phyloP scores from a whole-genome alignment of 2,329 filamentous ascomycete species.

The Lomentospora prolificans region DNA sequence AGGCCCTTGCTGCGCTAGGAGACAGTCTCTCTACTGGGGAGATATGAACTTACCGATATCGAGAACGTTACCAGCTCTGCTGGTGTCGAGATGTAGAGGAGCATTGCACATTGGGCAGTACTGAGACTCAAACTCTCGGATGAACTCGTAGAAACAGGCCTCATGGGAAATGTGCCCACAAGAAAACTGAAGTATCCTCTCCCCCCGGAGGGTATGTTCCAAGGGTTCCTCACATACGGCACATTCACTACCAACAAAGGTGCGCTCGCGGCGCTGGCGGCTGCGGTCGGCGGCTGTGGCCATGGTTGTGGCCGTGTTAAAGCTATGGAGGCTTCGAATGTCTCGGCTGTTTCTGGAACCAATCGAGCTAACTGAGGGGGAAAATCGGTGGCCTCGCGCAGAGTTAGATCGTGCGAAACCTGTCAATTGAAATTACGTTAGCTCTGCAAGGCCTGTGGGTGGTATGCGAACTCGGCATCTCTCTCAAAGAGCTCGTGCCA shows the following conservation, averaged over 20 bases:
- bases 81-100: constrained; percentile 83
- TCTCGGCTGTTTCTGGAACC: constrained; percentile 2
- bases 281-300: constrained; percentile 53
- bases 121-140: constrained; percentile 86
- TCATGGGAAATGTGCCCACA: constrained; percentile 97
- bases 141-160: constrained; percentile 97
- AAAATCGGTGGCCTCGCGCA: background rate
- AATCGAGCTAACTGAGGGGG: background rate
- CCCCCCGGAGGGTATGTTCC: constrained; percentile 87
- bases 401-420: background rate
- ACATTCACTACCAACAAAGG: constrained; percentile 90
- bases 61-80: constrained; percentile 82
- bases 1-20: background rate
- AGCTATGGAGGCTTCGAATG: constrained; percentile 1
- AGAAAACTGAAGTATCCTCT: constrained; percentile 89
- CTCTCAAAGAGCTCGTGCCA: too few species aligned
- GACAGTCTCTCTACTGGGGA: too few species aligned
- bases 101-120: constrained; percentile 92
- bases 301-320: constrained; percentile 18
- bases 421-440: background rate
- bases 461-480: too few species aligned
- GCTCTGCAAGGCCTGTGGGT: background rate
- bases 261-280: constrained; percentile 77
- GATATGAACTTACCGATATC: constrained; percentile 68
- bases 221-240: constrained; percentile 94